Base-by-base conservation (phyloP, 1,284 basidiomycete genomes). In the Malassezia obtusa region DNA sequence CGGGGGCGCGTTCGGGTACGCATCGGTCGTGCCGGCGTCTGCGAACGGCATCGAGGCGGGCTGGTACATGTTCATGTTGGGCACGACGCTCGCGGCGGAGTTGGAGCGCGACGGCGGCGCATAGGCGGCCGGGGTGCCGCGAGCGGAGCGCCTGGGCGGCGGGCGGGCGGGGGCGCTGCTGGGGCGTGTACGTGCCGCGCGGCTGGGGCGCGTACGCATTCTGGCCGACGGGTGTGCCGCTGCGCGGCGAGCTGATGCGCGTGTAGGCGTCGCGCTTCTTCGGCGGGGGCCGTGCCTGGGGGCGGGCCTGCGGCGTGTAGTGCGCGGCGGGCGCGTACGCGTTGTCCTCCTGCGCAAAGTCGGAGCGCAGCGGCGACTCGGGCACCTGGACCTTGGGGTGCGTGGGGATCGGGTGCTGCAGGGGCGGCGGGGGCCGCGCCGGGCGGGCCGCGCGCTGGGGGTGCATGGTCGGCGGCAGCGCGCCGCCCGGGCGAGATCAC, bases 351-450 rank as follows among this genome's bases (percentile, higher is more conserved):
- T 33, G 17, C 3, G 51, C 55, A 8, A 47, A 52, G 26, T 59
- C 59, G 26, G 65, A 57, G 24, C 65, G 59, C 39, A 62, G 54
- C 19, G 64, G 63, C 49, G 67, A 64, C 25, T 64, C 65, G 21
- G 66, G 64, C 9, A 67, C 65, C 22, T 60, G 61, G 5, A 38
- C 22, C 21, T 32, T 17, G 9, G 70, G 69, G 44, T 71, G 70
- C 35, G 64, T 71, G 8, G 70, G 68, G n/a, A 71, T 63, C 22
- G 70, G 70, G 37, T 71, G 70, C 39, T 70, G 68, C 24, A 73
- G 62, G 24, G 70, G 70, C 15, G 70, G 70, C 22, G 59, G 61
- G n/a, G 61, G 55, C 22, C 60, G 58, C 44, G 58, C 58, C 39
- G 59, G 51, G 40, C 49, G 56, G 43, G 41, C 45, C 57, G 57